phyloP scores from a whole-genome alignment of 331 rosid genomes.

The Malus hybrid region DNA sequence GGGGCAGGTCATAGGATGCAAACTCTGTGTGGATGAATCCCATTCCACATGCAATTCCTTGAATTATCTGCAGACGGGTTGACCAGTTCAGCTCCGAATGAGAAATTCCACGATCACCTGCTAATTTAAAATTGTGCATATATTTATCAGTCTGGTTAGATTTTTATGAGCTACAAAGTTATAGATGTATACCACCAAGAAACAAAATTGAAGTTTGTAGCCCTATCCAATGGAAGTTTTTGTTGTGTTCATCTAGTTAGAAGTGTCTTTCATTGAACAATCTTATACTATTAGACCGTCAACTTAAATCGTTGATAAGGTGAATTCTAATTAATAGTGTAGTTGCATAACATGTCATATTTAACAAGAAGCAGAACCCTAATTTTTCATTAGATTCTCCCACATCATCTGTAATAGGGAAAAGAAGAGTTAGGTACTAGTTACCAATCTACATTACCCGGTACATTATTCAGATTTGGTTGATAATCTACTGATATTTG shows the following conservation, averaged over 20 bases:
- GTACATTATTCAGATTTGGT: no score
- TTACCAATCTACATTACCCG: not conserved
- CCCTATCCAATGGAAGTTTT: not conserved
- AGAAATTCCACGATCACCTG: constrained; percentile 72
- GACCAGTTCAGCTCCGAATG: constrained; percentile 79
- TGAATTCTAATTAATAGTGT: no score
- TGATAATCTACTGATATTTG: no score
- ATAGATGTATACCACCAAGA: not conserved
- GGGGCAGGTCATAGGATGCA: constrained; percentile 59
- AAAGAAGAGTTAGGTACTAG: no score
- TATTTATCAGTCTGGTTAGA: not conserved
- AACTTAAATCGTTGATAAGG: no score
- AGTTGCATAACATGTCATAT: no score
- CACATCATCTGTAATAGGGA: no score
- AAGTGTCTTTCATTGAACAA: not conserved
- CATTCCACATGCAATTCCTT: constrained; percentile 68
- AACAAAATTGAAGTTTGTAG: no score
- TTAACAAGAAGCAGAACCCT: no score
- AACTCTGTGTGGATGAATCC: constrained; percentile 56
- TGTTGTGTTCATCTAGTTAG: no score
- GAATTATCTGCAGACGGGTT: constrained; percentile 53
- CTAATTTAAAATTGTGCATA: not conserved
- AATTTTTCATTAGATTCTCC: no score
- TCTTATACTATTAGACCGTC: not conserved
- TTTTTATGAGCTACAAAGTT: not conserved